Evolutionary conservation across 78 protist species (phyloP).

Genomic region (Speleostelium caveatum): DNA sequence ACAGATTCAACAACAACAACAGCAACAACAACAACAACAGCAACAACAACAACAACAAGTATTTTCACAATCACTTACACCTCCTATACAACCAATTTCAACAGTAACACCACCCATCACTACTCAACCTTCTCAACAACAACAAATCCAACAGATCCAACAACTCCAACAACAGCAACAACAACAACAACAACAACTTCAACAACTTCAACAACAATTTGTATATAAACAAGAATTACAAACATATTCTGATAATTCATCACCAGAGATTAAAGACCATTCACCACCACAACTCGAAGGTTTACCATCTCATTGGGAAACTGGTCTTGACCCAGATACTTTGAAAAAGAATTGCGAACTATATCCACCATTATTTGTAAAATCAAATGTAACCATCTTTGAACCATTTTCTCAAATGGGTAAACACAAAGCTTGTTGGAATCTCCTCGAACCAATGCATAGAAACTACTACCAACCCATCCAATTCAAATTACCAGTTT

Average conservation of each 20-base stretch:
- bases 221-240: background rate
- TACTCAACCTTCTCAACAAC: background rate
- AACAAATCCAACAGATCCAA: background rate
- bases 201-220: background rate
- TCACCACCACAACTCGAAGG: background rate
- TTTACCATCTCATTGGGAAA: slow-evolving; percentile 61
- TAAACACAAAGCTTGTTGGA: slow-evolving; percentile 70
- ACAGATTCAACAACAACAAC: no score
- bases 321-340: slow-evolving; percentile 36
- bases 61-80: slow-evolving; percentile 13
- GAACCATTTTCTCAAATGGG: slow-evolving; percentile 36
- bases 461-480: slow-evolving; percentile 75
- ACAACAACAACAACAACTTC: slow-evolving; percentile 2
- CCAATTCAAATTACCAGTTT: slow-evolving; percentile 59
- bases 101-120: background rate
- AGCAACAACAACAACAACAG: background rate
- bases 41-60: background rate
- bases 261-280: background rate
- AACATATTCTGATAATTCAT: background rate
- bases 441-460: slow-evolving; percentile 64
- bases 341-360: slow-evolving; percentile 40
- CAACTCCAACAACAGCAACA: background rate
- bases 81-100: background rate
- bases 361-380: slow-evolving; percentile 12
- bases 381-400: slow-evolving; percentile 9